Evolutionary conservation across 371 early-diverging fungal genomes (phyloP), one percentile per base, ranked within the genome.

Genomic region (Mucor piriformis): DNA sequence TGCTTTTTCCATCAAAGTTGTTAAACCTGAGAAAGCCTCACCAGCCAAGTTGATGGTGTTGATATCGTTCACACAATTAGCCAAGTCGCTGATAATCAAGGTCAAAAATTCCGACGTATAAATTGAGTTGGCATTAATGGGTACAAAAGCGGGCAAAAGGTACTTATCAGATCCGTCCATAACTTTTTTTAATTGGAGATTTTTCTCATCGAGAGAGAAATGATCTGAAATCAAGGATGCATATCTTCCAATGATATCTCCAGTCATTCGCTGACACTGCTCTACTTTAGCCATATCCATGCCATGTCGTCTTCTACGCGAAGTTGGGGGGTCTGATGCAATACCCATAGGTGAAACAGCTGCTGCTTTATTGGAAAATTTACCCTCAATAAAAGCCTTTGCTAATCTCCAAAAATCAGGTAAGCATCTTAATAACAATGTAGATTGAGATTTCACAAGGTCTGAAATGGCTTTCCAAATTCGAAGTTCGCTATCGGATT

Each of bases 321-420:
- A 53, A 0, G 58, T 57, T 10, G 62, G 53, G 8, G 55, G 15
- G 52, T 69, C 47, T 40, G 34, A 72, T 2, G 47, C 18, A 18
- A 29, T 46, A 25, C 58, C 58, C 43, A 58, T 58, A 0, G 58
- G 47, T 20, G 69, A 29, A n/a, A 52, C 37, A 1, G 63, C 54
- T 21, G 55, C 48, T 62, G 76, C 73, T 69, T 82, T 84, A 35
- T 70, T 74, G 40, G 83, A 78, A 57, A 92, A 89, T 64, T 90
- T 85, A 40, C 93, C 92, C 47, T 95, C 96, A 64, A 90, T 89
- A 63, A 86, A 95, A 2, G 92, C 84, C 50, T 83, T 84, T 33
- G 92, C 90, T 2, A 95, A 65, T 66, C 89, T 86, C 94, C 97
- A 95, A 74, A 97, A 95, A 57, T 93, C 94, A n/a, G 95, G 96